These are phyloP conservation scores for Scortechinia acanthostroma DNA, from an alignment of 2,329 filamentous ascomycete genomes.

Conservation along the genomic window DNA sequence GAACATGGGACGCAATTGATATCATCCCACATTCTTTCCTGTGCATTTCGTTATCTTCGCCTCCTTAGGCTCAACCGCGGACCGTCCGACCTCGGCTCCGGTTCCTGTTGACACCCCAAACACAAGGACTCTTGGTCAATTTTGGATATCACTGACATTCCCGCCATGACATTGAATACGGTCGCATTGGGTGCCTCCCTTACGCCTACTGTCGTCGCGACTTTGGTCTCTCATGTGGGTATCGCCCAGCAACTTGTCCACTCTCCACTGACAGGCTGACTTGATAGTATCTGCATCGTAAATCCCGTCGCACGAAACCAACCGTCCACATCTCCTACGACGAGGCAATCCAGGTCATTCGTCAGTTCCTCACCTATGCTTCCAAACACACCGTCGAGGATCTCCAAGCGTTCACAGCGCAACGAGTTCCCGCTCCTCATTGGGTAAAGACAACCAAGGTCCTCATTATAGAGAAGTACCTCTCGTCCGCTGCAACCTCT, in stretches of 20 bases:
- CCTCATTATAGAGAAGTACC: conserved; percentile 53
- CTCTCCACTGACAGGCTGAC: neutral
- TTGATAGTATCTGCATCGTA: conserved; percentile 65
- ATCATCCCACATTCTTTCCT: too few relatives aligned
- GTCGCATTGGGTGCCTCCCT: conserved; percentile 76
- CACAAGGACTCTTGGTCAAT: too few relatives aligned
- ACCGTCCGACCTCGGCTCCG: too few relatives aligned
- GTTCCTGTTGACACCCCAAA: too few relatives aligned
- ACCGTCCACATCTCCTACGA: conserved; percentile 91
- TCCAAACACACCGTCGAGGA: conserved; percentile 90
- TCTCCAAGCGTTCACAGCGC: conserved; percentile 80
- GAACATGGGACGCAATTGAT: too few relatives aligned
- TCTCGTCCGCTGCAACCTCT: conserved; percentile 58
- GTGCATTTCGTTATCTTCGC: too few relatives aligned
- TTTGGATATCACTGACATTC: conserved; percentile 6
- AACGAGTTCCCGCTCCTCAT: conserved; percentile 82
- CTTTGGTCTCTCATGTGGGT: conserved; percentile 77
- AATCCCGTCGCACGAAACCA: conserved; percentile 68
- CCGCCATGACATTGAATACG: conserved; percentile 61
- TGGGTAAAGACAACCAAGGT: conserved; percentile 78
- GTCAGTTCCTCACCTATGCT: conserved; percentile 76
- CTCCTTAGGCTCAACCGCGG: too few relatives aligned
- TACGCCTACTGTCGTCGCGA: conserved; percentile 80
- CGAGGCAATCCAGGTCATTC: conserved; percentile 80
- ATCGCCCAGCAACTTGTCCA: conserved; percentile 2